Conservation (phyloP, 78 protist genomes). For the Speleostelium caveatum region DNA sequence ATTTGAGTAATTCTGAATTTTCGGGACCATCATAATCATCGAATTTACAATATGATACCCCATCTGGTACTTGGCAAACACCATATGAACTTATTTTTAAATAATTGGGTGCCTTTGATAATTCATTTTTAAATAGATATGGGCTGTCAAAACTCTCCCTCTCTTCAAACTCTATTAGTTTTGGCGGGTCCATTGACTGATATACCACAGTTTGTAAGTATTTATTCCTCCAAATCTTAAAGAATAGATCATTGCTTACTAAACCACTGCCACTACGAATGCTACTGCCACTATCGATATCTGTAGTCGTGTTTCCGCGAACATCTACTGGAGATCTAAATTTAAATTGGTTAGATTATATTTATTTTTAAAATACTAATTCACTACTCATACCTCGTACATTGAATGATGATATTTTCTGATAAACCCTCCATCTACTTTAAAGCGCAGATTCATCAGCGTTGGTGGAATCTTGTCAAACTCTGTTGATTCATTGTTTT, state of each 20-base stretch:
- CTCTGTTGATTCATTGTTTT: no score
- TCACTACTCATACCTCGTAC: no score
- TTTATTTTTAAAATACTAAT: no score
- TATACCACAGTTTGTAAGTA: background rate
- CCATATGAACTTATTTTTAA: background rate
- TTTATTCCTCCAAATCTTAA: background rate
- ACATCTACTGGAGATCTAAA: no score
- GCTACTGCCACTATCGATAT: no score
- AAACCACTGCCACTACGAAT: background rate
- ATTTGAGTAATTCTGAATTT: background rate
- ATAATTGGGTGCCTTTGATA: no score
- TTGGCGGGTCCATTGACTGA: background rate
- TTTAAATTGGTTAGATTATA: no score
- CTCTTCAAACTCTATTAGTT: background rate
- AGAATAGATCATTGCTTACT: background rate
- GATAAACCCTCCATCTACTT: background rate
- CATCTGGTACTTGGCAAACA: background rate
- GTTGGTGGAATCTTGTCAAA: background rate
- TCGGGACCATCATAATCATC: background rate
- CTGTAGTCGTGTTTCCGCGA: no score
- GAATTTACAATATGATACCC: background rate
- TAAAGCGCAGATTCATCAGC: background rate
- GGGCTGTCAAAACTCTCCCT: no score
- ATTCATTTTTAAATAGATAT: background rate
- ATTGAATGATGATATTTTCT: no score